Evolutionary conservation across 176 grass and related monocot species (phyloP), one percentile per base, ranked within the genome.

Genomic region (Oryza punctata): DNA sequence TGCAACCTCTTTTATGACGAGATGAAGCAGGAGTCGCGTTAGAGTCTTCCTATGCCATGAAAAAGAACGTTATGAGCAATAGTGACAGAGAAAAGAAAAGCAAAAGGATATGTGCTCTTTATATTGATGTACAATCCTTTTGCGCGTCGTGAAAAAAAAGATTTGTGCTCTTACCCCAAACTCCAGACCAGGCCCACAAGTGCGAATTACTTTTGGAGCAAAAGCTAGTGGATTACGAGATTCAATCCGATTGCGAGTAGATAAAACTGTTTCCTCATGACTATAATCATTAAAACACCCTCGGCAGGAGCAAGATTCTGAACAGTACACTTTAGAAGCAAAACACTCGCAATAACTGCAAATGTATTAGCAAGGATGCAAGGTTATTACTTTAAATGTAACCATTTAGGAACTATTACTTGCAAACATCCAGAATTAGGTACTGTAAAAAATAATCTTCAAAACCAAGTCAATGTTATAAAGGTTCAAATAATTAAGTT

Each of bases 191-290:
- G 89, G 33, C 32, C 93, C 93, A 77, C 12, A 5, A 71, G 91
- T 61, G 14, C 70, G 89, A 73, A 94, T 94, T 63, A 98, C 96
- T 98, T 96, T 98, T 32, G 96, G 96, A 68, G 93, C 96, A 87
- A 98, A 98, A 85, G 96, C 96, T 83, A 98, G 88, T 76, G 96
- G 96, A 92, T 96, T 98, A 35, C 96, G 91, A 71, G 94, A 96
- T 84, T 96, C 96, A 41, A 96, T 98, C 85, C 90, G 93, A 74
- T 90, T 87, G 26, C 93, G 91, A 69, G 93, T 98, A 61, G 91
- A 79, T 65, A 98, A 84, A 81, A 98, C 91, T 63, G 73, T 96
- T 77, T 95, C 91, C 79, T 83, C 90, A 80, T 98, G 82, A 66
- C 46, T 80, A 1, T 90, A 80, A 61, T 90, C 95, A 79, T 98